phyloP scores from a whole-genome alignment of 306 rosid genomes.

The Rubus idaeus region DNA sequence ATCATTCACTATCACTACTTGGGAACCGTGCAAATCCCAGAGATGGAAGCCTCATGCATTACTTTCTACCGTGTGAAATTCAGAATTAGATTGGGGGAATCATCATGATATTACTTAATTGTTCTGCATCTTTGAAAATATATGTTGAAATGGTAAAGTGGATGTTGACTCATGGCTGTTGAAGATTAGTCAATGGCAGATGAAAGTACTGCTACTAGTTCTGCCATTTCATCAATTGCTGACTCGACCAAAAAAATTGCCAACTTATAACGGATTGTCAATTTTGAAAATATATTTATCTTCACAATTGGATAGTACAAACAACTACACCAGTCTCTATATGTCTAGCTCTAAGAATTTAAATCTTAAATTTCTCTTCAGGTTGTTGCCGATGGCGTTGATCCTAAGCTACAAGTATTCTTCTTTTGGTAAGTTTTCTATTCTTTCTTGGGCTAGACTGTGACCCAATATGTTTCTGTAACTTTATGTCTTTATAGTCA shows the following conservation, averaged over 20 bases:
- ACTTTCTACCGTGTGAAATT: background rate
- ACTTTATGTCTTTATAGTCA: conserved; percentile 9
- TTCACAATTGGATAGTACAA: background rate
- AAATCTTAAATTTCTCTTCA: conserved; percentile 30
- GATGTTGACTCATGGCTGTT: background rate
- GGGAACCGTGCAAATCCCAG: background rate
- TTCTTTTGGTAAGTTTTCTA: conserved; percentile 47
- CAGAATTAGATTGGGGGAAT: background rate
- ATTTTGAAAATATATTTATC: background rate
- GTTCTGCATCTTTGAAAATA: background rate
- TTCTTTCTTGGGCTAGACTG: conserved; percentile 15
- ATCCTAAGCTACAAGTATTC: conserved; percentile 65
- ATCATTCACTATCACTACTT: background rate
- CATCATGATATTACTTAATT: background rate
- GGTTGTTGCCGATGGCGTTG: conserved; percentile 52
- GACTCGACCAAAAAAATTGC: background rate
- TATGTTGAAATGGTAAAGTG: background rate
- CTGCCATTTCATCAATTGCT: background rate
- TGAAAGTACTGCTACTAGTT: background rate
- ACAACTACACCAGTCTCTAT: background rate
- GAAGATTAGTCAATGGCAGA: background rate
- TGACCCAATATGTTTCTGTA: conserved; percentile 15
- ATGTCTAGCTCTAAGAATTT: conserved; percentile 5
- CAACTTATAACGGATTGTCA: background rate
- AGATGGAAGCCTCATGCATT: background rate